Evolutionary conservation across 148 eudicot species (phyloP), one percentile per base, ranked within the genome.

Genomic region (Rhododendron kiyosumense): DNA sequence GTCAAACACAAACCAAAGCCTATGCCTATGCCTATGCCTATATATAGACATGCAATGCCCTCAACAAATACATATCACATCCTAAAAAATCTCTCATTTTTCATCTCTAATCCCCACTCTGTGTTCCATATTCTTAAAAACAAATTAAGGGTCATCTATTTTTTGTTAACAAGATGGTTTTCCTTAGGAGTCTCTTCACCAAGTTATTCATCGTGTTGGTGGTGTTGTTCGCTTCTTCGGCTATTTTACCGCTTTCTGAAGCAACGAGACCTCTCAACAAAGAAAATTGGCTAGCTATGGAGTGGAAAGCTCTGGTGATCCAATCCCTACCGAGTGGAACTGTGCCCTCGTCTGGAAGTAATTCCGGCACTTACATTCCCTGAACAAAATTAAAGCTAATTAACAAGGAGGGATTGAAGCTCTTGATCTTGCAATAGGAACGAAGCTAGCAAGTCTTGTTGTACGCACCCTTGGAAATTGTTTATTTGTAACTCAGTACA

Each of bases 341-440:
- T 3, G 84, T 84, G 28, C 73, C 86, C n/a, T 5, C 80, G 26
- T 87, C 88, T 0, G 30, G 74, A 0, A 36, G 71, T 46, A 49
- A 78, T 49, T n/a, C 75, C 4, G 41, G 84, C 88, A 87, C 88
- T 52, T 49, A 84, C 84, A 87, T 85, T 24, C 83, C 83, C 28
- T 13, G 18, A 18, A 18, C 65, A 57, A 57, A 13, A 57, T 57
- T 32, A 65, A 41, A 10, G 36, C 2, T 28, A 30, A 30, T 71
- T 28, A 28, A 12, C 76, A 28, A 11, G 76, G 17, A 71, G 20
- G 34, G 38, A 14, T 71, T 71, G 0, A 30, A 71, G 76, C 38
- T 71, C 76, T 28, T 71, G 76, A 71, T 30, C 7, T 71, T 30
- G 36, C 14, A 71, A 54, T 5, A 17, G 5, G 20, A 20, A 20